Evolutionary conservation across 805 yeast species (phyloP), one percentile per base, ranked within the genome.

Genomic region (Yarrowia keelungensis): DNA sequence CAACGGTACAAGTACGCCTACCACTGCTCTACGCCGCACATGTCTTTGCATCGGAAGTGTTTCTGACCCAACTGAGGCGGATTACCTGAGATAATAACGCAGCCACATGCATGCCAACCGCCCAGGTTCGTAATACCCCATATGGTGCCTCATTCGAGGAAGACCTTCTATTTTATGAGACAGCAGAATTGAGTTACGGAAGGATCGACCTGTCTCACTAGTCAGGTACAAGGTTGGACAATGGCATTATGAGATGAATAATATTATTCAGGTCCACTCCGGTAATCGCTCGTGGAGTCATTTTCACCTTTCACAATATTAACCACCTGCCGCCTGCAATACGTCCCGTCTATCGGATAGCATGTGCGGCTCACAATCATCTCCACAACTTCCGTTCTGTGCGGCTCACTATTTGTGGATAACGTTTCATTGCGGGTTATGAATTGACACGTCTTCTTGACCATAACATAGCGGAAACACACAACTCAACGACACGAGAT

Each of bases 341-440:
- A 14, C 36, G 16, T 47, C 10, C 36, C 51, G 36, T 14, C 26
- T 26, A 10, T 9, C 51, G 51, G 51, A 26, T 7, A 5, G 5
- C 14, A 19, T 19, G 32, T 47, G 51, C 51, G 51, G 51, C 51
- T 47, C 7, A 10, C 7, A 22, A 10, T 46, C 50, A 5, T 9
- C 51, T 47, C 51, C 16, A 47, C 51, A 26, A 8, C 51, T 47
- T 47, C 51, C 51, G 51, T 26, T 4, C 16, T 47, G 51, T 47
- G 51, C 51, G 51, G 51, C 51, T 47, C 36, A 26, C 7, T 5
- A 14, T 12, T 26, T 5, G 14, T 4, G 22, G 11, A 16, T 46
- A 46, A 8, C 50, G n/a, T 46, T 46, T 46, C 50, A 22, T 46
- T 1, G 7, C 9, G 47, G 16, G 26, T 10, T 14, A 8, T 26